A percentile compares a stretch with the other conserved stretches of the same genome.
These are phyloP conservation scores for Euphorbia tirucalli DNA, from an alignment of 345 rosid species.

Conservation along the genomic window DNA sequence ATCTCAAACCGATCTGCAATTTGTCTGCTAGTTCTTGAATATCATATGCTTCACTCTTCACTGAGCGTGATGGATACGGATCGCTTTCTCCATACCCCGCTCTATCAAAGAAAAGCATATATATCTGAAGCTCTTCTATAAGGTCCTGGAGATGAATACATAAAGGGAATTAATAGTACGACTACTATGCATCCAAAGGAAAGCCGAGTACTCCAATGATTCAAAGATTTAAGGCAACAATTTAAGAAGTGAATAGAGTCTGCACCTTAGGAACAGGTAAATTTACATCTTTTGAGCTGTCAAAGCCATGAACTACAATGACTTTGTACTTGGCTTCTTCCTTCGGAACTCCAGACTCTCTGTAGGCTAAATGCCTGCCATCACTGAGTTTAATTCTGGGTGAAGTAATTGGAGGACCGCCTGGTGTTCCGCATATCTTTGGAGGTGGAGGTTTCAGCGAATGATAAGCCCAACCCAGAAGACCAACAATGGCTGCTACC, in stretches of 20 bases:
- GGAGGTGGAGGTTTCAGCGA: conserved; percentile 68
- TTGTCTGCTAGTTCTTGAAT: conserved; percentile 81
- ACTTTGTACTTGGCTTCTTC: conserved; percentile 56
- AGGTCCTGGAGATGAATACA: conserved; percentile 49
- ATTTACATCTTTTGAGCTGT: conserved; percentile 53
- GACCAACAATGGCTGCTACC: conserved; percentile 46
- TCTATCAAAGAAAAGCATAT: conserved; percentile 67
- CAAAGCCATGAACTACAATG: conserved; percentile 65
- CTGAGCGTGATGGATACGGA: conserved; percentile 68
- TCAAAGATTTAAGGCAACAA: too few species aligned
- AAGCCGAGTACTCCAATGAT: too few species aligned
- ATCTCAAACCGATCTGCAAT: conserved; percentile 65
- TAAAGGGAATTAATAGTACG: background rate
- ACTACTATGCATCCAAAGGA: too few species aligned
- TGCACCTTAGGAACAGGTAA: conserved; percentile 57
- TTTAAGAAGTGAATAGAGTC: background rate
- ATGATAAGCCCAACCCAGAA: conserved; percentile 51
- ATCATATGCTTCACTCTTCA: conserved; percentile 77
- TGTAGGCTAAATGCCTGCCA: conserved; percentile 80
- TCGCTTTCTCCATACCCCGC: conserved; percentile 97
- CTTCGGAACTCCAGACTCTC: conserved; percentile 63
- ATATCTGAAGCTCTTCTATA: conserved; percentile 57
- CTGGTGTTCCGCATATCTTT: conserved; percentile 60
- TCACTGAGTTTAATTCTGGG: conserved; percentile 70
- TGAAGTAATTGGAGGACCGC: conserved; percentile 68